phyloP scores from a whole-genome alignment of 2,329 filamentous ascomycete genomes.

The Lachnellula arida region DNA sequence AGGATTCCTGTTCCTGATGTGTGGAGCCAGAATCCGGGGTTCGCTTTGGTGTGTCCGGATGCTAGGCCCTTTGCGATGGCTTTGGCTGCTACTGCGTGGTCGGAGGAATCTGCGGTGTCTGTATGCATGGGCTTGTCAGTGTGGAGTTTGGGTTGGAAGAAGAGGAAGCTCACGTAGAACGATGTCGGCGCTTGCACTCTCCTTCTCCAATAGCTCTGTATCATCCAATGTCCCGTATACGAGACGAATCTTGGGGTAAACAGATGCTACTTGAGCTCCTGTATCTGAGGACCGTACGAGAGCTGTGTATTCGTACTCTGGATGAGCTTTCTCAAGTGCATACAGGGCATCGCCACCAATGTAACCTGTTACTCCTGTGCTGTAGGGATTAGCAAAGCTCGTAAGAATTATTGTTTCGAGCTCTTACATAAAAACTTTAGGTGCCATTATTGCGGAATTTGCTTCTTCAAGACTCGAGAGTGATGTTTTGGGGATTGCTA shows the following conservation, averaged over 20 bases:
- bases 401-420: neutral
- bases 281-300: slow-evolving; percentile 46
- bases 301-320: slow-evolving; percentile 45
- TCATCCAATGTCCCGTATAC: slow-evolving; percentile 48
- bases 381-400: slow-evolving; percentile 3
- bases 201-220: slow-evolving; percentile 38
- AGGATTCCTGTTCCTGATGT: slow-evolving; percentile 53
- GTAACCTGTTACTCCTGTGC: slow-evolving; percentile 37
- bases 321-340: slow-evolving; percentile 40
- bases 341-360: slow-evolving; percentile 42
- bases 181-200: slow-evolving; percentile 44
- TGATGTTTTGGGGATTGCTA: no score
- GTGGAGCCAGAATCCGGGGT: slow-evolving; percentile 48
- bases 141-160: neutral
- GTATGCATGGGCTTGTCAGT: neutral
- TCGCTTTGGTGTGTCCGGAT: slow-evolving; percentile 41
- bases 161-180: slow-evolving; percentile 34
- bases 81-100: slow-evolving; percentile 40
- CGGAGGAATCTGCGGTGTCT: slow-evolving; percentile 40
- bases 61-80: slow-evolving; percentile 42
- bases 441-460: slow-evolving; percentile 10
- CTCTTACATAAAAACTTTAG: slow-evolving; percentile 27
- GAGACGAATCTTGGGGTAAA: slow-evolving; percentile 44
- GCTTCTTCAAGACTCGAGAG: no score
- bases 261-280: slow-evolving; percentile 40